Evolutionary conservation across 2,329 filamentous ascomycete genomes (phyloP).

Genomic region (Bipolaris gigantea): DNA sequence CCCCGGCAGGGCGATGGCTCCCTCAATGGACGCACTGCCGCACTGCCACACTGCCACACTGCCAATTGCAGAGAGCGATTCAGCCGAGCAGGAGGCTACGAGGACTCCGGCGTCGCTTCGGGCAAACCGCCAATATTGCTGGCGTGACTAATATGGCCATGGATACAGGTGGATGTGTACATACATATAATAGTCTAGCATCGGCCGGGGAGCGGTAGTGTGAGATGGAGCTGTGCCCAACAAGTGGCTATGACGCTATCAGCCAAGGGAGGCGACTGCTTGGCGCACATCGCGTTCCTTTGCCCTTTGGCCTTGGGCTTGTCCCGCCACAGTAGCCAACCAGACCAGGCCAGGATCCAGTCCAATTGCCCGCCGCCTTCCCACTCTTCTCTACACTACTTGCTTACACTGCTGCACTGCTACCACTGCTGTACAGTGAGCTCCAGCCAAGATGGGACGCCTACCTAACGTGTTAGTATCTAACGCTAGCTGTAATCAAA

Average conservation of each 20-base stretch:
- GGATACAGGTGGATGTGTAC: no score
- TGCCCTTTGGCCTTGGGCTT: neutral
- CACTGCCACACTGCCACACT: slow-evolving; percentile 8
- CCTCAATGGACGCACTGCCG: slow-evolving; percentile 1
- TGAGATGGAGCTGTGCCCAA: no score
- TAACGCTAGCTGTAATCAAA: no score
- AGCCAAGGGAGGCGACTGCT: neutral
- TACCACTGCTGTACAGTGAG: no score
- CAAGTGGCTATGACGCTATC: slow-evolving; percentile 2
- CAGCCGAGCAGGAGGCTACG: neutral
- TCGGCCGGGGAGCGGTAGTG: no score
- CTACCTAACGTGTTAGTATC: no score
- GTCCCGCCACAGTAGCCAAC: neutral
- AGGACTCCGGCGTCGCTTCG: neutral
- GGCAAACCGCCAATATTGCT: no score
- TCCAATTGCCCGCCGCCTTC: neutral
- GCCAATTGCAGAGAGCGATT: neutral
- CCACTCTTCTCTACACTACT: neutral
- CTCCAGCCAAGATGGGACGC: no score
- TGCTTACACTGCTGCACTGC: no score
- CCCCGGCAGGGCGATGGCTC: neutral
- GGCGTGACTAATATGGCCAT: no score
- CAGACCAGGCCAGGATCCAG: neutral
- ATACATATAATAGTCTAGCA: no score
- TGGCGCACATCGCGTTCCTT: slow-evolving; percentile 3